A percentile compares a stretch with the other conserved stretches of the same genome.
phyloP scores from a whole-genome alignment of 2,329 filamentous ascomycete genomes.

The Cladosporium sp. region DNA sequence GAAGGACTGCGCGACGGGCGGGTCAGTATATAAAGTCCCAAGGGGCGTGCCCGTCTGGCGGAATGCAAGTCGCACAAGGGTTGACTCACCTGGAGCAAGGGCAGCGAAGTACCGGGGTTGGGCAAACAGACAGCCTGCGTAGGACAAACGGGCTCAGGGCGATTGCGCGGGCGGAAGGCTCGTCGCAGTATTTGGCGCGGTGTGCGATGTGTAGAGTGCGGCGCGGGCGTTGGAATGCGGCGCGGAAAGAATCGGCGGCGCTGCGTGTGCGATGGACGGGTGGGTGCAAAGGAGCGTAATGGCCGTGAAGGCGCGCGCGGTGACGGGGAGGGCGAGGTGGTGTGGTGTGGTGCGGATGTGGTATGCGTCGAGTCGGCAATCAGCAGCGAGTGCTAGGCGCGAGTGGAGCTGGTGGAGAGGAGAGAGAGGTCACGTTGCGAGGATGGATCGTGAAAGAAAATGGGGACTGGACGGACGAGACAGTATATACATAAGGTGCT shows the following conservation, averaged over 20 bases:
- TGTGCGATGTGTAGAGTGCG: too few species aligned
- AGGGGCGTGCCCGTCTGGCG: conserved; percentile 10
- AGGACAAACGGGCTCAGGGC: conserved; percentile 12
- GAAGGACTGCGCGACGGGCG: neutral
- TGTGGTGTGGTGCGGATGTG: neutral
- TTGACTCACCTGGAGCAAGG: conserved; percentile 16
- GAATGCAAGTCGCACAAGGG: conserved; percentile 15
- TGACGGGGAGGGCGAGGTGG: neutral
- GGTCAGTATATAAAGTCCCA: conserved; percentile 9
- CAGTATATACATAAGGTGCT: conserved; percentile 4
- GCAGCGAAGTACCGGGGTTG: conserved; percentile 11
- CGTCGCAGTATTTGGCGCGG: conserved; percentile 1
- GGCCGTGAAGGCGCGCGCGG: conserved; percentile 11
- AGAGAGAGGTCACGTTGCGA: neutral
- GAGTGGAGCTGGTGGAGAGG: neutral
- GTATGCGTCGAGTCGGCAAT: neutral
- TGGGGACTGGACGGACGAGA: neutral
- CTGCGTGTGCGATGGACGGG: neutral
- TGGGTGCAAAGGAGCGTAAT: conserved; percentile 12
- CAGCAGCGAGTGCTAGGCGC: neutral
- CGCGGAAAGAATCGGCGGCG: neutral
- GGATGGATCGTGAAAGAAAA: neutral
- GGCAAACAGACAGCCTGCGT: conserved; percentile 13
- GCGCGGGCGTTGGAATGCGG: conserved; percentile 14
- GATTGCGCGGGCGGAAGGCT: conserved; percentile 9